A percentile compares a stretch with the other conserved stretches of the same genome.
Evolutionary conservation across 768 basidiomycete genomes (phyloP).

Genomic region (Paxillus rubicundulus): DNA sequence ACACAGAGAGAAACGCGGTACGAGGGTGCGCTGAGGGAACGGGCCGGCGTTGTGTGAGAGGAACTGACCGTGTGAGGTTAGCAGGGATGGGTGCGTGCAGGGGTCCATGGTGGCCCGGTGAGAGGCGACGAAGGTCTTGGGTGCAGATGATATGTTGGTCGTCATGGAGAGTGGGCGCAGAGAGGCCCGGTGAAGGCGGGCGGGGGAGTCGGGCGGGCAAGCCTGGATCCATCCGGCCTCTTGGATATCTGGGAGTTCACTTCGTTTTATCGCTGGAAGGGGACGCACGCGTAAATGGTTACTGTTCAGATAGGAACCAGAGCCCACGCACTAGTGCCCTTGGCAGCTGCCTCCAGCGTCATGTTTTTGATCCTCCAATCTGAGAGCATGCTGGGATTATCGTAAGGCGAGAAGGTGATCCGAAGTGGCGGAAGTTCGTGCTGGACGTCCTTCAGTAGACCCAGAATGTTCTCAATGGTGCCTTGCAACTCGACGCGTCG

Average conservation of each 20-base stretch:
- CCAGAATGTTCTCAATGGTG: slow-evolving; percentile 14
- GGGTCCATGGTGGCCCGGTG: slow-evolving; percentile 38
- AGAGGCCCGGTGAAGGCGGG: slow-evolving; percentile 29
- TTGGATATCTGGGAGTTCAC: slow-evolving; percentile 34
- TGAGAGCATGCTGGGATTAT: slow-evolving; percentile 28
- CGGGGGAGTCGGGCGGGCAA: slow-evolving; percentile 24
- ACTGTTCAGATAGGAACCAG: not conserved
- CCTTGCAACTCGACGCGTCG: not conserved
- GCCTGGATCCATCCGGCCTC: slow-evolving; percentile 22
- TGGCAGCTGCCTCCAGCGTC: slow-evolving; percentile 26
- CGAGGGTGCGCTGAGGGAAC: slow-evolving; percentile 36
- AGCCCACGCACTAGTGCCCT: slow-evolving; percentile 24
- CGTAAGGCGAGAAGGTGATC: slow-evolving; percentile 29
- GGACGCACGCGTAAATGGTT: not conserved
- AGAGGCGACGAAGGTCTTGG: slow-evolving; percentile 35
- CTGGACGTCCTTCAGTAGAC: slow-evolving; percentile 27
- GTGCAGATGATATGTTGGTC: not conserved
- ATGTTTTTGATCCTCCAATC: slow-evolving; percentile 22
- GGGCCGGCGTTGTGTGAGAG: slow-evolving; percentile 49
- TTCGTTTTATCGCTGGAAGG: slow-evolving; percentile 24
- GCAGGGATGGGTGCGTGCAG: slow-evolving; percentile 34
- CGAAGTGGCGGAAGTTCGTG: slow-evolving; percentile 32
- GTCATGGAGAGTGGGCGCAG: slow-evolving; percentile 13
- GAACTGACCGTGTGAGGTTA: slow-evolving; percentile 49
- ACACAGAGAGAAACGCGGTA: slow-evolving; percentile 55